Base-by-base conservation (phyloP, 208 protist genomes). In the Leishmania braziliensis region DNA sequence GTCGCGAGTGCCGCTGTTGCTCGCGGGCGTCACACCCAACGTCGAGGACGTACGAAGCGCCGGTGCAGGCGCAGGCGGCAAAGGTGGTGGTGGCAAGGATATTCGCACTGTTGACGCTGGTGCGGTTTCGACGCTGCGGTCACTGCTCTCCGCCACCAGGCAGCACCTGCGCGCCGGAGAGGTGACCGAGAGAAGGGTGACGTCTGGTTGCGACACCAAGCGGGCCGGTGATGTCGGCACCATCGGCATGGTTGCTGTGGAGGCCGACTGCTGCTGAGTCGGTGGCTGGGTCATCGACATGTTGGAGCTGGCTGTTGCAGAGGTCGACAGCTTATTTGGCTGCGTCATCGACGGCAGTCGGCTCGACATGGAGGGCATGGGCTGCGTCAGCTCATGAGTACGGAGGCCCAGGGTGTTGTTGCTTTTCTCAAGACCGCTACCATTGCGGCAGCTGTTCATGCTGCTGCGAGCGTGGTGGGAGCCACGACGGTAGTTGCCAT, bases 91-190 rank as follows among this genome's bases (percentile, higher is more conserved):
- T 1, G 72, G 46, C 72, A 62, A 53, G 5, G 71, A n/a, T 33
- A 78, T 78, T 39, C 39, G 74, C 29, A 36, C 48, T 29, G 58
- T 66, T 29, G 74, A 53, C 54, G 23, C 39, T 3, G 74, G 29
- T 39, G 74, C 33, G 33, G 29, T 26, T 4, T 78, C 50, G 5
- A 16, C 20, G 14, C 54, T 48, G 20, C n/a, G 75, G 53, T 51
- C 79, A 39, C 39, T 79, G 83, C 50, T 84, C 72, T 73, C 50
- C 48, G 66, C 76, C 43, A 54, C 72, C 10, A 88, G 56, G 51
- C 48, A 77, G 58, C 63, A 18, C 50, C 82, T 77, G 39, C 82
- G 82, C 18, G 82, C 82, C 14, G 82, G 82, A 1, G 82, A 85
- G 51, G 58, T 81, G 60, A 81, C 63, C 8, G 70, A 20, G 26